A percentile compares a stretch with the other conserved stretches of the same genome.
These are phyloP conservation scores for Sporothrix curviconia DNA, from an alignment of 2,329 filamentous ascomycete species.

Conservation along the genomic window DNA sequence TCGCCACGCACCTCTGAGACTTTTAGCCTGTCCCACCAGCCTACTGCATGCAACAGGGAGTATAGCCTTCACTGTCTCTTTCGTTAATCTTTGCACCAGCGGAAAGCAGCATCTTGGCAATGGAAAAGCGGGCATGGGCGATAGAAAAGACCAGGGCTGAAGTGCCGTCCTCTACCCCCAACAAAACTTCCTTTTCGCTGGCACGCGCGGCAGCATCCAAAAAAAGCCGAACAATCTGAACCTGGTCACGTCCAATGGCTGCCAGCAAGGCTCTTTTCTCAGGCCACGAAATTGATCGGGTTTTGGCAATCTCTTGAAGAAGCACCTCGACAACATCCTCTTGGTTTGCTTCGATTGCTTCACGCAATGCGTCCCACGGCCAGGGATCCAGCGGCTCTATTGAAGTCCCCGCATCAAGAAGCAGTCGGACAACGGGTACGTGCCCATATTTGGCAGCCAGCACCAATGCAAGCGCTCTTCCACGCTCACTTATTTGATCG, in stretches of 20 bases:
- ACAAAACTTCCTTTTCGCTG: neutral
- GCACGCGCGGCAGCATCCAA: neutral
- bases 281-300: neutral
- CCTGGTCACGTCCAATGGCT: neutral
- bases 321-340: conserved; percentile 9
- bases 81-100: no score
- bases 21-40: no score
- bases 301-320: neutral
- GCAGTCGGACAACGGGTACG: conserved; percentile 6
- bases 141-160: no score
- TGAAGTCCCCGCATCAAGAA: neutral
- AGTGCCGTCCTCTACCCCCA: neutral
- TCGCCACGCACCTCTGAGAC: no score
- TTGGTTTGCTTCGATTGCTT: conserved; percentile 5
- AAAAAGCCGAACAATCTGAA: neutral
- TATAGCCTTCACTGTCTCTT: no score
- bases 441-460: conserved; percentile 10
- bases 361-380: no score
- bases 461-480: neutral
- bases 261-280: neutral
- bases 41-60: no score
- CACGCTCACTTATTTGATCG: neutral
- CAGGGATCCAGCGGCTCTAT: no score
- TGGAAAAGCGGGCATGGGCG: no score
- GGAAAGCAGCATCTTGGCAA: no score